These are phyloP conservation scores for Tylopilus subfusipes DNA, from an alignment of 768 basidiomycete genomes.

Conservation along the genomic window DNA sequence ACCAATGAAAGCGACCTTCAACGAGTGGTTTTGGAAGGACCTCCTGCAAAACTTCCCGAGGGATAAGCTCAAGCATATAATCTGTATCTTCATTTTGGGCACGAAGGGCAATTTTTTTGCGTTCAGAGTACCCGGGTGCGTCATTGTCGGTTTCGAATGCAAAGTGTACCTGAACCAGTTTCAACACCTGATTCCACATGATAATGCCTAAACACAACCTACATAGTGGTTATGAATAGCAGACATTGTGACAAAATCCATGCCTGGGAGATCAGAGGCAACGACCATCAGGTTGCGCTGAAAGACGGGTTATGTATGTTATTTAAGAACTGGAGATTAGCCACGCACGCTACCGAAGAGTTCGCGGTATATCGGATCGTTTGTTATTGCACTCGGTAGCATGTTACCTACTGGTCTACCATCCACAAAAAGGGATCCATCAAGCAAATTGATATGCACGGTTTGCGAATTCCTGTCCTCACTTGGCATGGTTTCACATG, in stretches of 20 bases:
- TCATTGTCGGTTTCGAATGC: not conserved
- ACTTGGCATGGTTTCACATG: conserved; percentile 11
- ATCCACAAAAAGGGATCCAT: conserved; percentile 27
- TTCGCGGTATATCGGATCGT: conserved; percentile 13
- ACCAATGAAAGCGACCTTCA: not conserved
- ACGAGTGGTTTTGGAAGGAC: not conserved
- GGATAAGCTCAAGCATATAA: conserved; percentile 6
- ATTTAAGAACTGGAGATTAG: not conserved
- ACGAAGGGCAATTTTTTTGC: not conserved
- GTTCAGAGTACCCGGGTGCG: conserved; percentile 1
- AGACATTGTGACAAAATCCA: conserved; percentile 26
- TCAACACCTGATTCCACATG: not conserved
- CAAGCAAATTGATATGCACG: conserved; percentile 23
- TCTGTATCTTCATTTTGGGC: not conserved
- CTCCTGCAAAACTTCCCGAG: not conserved
- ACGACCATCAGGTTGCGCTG: not conserved
- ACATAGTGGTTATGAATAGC: not conserved
- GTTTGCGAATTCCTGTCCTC: conserved; percentile 13
- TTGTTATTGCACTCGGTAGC: conserved; percentile 20
- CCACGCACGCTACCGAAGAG: conserved; percentile 23
- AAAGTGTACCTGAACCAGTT: conserved; percentile 21
- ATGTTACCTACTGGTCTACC: conserved; percentile 22
- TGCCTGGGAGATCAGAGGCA: conserved; percentile 19
- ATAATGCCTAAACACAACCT: not conserved
- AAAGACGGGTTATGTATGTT: too few species aligned